phyloP scores from a whole-genome alignment of 495 filamentous ascomycete genomes.

The Saxophila tyrrhenica region DNA sequence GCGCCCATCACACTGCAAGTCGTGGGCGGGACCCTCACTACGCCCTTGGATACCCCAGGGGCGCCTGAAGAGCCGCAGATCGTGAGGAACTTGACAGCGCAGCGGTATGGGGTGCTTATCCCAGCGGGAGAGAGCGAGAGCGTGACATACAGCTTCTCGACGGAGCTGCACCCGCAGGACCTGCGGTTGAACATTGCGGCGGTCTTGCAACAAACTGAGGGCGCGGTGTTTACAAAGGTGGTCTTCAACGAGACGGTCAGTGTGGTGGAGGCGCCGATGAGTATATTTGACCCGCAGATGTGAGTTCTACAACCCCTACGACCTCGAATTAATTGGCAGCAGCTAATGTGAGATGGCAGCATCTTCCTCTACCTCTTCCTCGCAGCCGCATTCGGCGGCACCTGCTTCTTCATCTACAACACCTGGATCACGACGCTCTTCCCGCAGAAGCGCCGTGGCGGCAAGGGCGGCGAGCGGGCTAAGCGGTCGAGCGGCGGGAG shows the following conservation, averaged over 20 bases:
- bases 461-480: slow-evolving; percentile 48
- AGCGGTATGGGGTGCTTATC: slow-evolving; percentile 61
- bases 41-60: slow-evolving; percentile 30
- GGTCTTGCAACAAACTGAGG: slow-evolving; percentile 53
- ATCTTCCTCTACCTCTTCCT: slow-evolving; percentile 98
- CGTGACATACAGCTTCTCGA: slow-evolving; percentile 72
- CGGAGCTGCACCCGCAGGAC: slow-evolving; percentile 90
- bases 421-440: slow-evolving; percentile 96
- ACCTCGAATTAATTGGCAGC: background rate
- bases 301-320: slow-evolving; percentile 35
- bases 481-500: slow-evolving; percentile 43
- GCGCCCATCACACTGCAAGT: slow-evolving; percentile 63
- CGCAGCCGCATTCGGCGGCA: slow-evolving; percentile 59
- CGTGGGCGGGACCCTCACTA: slow-evolving; percentile 66
- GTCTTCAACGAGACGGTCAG: slow-evolving; percentile 80
- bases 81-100: slow-evolving; percentile 73
- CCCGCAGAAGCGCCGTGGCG: slow-evolving; percentile 69
- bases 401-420: slow-evolving; percentile 91
- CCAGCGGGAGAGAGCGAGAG: slow-evolving; percentile 65
- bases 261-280: slow-evolving; percentile 84
- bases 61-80: slow-evolving; percentile 44
- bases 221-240: slow-evolving; percentile 58
- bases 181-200: slow-evolving; percentile 68
- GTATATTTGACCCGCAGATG: slow-evolving; percentile 95
- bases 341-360: slow-evolving; percentile 32